Conservation (phyloP, 169 alveolate species). For the Plasmodium cynomolgi region DNA sequence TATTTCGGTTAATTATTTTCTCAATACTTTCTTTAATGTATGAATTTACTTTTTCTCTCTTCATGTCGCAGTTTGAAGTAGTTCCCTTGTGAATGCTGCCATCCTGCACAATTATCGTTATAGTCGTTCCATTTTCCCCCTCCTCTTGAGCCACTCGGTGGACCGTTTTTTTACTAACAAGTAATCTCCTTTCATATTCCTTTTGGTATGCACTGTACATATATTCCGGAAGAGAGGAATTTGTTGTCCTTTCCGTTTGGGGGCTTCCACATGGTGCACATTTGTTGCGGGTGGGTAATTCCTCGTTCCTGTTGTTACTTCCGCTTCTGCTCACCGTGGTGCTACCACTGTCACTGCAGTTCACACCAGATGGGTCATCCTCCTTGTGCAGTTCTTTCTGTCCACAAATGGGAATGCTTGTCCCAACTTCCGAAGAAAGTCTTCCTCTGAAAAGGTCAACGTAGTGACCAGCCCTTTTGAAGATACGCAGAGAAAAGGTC, state of each 20-base stretch:
- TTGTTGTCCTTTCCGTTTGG: not conserved
- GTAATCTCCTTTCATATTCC: constrained; percentile 66
- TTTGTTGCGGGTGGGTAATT: not conserved
- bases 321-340: not conserved
- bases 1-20: constrained; percentile 70
- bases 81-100: not conserved
- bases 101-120: not conserved
- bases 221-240: constrained; percentile 31
- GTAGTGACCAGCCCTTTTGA: not conserved
- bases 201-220: constrained; percentile 31
- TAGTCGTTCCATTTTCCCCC: not conserved
- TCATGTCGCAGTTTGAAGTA: not conserved
- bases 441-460: not conserved
- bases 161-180: constrained; percentile 31
- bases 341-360: not conserved
- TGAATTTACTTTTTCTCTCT: constrained; percentile 22
- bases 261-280: not conserved
- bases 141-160: not conserved
- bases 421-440: not conserved
- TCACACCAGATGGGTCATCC: not conserved
- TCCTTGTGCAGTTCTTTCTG: not conserved
- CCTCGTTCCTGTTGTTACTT: not conserved
- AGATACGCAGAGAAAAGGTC: not conserved
- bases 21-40: constrained; percentile 71
- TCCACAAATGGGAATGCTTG: not conserved